phyloP scores from a whole-genome alignment of 2,329 filamentous ascomycete genomes.

The Fusarium irregulare region DNA sequence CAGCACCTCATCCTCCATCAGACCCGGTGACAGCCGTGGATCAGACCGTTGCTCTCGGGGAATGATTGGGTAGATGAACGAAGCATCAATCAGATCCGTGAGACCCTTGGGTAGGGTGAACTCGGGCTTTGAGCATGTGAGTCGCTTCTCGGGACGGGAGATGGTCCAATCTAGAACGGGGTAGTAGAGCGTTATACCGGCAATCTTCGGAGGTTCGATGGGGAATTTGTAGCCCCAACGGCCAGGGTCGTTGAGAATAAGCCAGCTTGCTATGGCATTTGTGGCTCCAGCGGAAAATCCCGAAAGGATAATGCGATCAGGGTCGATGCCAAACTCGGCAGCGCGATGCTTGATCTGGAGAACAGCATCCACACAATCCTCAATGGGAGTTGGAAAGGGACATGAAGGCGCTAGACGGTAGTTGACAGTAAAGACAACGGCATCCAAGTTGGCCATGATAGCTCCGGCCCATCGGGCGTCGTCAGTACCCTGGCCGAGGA shows the following conservation, averaged over 20 bases:
- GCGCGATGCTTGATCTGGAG: constrained; percentile 69
- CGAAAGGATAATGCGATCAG: constrained; percentile 65
- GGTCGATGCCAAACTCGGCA: constrained; percentile 67
- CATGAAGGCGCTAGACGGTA: constrained; percentile 75
- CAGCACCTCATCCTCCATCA: constrained; percentile 65
- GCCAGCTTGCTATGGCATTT: constrained; percentile 62
- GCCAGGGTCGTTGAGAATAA: constrained; percentile 58
- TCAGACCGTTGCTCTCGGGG: constrained; percentile 59
- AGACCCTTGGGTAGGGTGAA: constrained; percentile 67
- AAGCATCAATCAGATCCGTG: constrained; percentile 72
- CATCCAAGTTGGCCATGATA: constrained; percentile 63
- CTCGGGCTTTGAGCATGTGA: constrained; percentile 65
- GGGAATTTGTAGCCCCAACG: constrained; percentile 53
- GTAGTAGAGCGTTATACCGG: constrained; percentile 69
- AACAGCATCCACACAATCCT: constrained; percentile 73
- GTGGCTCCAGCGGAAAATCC: constrained; percentile 74
- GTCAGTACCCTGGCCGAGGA: constrained; percentile 70
- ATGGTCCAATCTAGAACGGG: constrained; percentile 71
- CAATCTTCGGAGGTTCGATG: constrained; percentile 58
- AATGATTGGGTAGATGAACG: constrained; percentile 67
- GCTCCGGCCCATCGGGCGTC: constrained; percentile 70
- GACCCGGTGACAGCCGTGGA: constrained; percentile 68
- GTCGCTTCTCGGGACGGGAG: constrained; percentile 65
- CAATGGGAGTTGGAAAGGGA: constrained; percentile 72
- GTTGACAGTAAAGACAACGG: constrained; percentile 72